Evolutionary conservation across 371 early-diverging fungal genomes (phyloP).

Genomic region (Mucor irregularis): DNA sequence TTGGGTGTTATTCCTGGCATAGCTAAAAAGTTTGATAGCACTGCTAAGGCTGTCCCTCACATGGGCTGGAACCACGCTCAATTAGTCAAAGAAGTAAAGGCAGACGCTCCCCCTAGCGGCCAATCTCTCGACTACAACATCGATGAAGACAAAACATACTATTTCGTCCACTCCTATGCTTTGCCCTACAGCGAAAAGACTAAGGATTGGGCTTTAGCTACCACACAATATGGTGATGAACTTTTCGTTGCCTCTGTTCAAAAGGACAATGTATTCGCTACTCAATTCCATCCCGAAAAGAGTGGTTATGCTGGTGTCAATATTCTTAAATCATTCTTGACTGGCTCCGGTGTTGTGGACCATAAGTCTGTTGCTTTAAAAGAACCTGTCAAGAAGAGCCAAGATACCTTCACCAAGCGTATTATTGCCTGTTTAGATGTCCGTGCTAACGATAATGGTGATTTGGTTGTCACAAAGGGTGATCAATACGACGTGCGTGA

Average conservation of each 20-base stretch:
- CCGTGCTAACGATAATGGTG: conserved; percentile 92
- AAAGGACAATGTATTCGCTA: conserved; percentile 87
- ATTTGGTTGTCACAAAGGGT: conserved; percentile 97
- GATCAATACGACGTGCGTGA: conserved; percentile 98
- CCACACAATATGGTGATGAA: conserved; percentile 88
- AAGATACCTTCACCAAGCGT: conserved; percentile 78
- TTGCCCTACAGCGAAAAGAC: conserved; percentile 60
- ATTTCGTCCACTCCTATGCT: conserved; percentile 97
- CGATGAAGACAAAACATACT: conserved; percentile 66
- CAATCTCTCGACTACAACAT: conserved; percentile 43
- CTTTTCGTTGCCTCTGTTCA: conserved; percentile 82
- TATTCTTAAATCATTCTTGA: conserved; percentile 80
- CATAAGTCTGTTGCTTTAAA: conserved; percentile 26
- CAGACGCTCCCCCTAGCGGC: conserved; percentile 13
- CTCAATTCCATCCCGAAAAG: conserved; percentile 99
- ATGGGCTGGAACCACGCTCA: conserved; percentile 95
- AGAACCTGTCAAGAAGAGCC: conserved; percentile 28
- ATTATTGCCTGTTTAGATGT: conserved; percentile 98
- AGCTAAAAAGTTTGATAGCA: conserved; percentile 67
- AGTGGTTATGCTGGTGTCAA: conserved; percentile 88
- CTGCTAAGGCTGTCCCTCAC: conserved; percentile 89
- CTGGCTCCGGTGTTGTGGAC: conserved; percentile 44
- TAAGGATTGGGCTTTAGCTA: conserved; percentile 69
- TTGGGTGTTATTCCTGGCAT: conserved; percentile 83
- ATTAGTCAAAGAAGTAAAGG: conserved; percentile 27